phyloP scores from a whole-genome alignment of 1,284 basidiomycete genomes.

The Heliocybe sulcata region DNA sequence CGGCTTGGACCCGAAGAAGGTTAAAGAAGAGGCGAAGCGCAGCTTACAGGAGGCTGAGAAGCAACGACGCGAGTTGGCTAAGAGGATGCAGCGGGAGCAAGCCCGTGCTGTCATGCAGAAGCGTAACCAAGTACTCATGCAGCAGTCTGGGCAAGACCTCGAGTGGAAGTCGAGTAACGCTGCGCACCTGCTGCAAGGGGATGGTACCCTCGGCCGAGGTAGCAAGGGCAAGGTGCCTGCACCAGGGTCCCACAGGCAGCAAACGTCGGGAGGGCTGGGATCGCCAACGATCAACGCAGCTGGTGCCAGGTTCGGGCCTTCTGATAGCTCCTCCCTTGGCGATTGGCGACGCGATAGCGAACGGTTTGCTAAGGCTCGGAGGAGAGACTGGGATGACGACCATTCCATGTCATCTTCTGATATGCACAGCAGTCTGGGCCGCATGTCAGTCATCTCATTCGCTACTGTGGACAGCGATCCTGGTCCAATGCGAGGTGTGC shows the following conservation, averaged over 20 bases:
- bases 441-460: constrained; percentile 69
- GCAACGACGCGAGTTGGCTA: constrained; percentile 74
- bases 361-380: constrained; percentile 69
- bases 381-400: constrained; percentile 81
- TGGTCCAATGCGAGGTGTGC: constrained; percentile 63
- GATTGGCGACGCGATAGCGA: constrained; percentile 51
- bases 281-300: constrained; percentile 49
- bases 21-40: constrained; percentile 86
- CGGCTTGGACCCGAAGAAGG: constrained; percentile 71
- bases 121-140: constrained; percentile 68
- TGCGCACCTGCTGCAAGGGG: constrained; percentile 15
- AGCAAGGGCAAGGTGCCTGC: constrained; percentile 43
- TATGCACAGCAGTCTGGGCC: constrained; percentile 64
- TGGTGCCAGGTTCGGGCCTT: constrained; percentile 43
- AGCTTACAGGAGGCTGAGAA: constrained; percentile 83
- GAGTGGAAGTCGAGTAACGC: constrained; percentile 41
- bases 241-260: constrained; percentile 55
- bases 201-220: constrained; percentile 25
- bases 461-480: constrained; percentile 80
- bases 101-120: constrained; percentile 95
- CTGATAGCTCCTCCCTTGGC: constrained; percentile 25
- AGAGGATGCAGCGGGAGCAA: constrained; percentile 74
- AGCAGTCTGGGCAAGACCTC: constrained; percentile 44
- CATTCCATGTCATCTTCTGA: constrained; percentile 87
- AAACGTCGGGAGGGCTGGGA: constrained; percentile 30